Conservation (phyloP, 768 basidiomycete species). For the Boletus pseudo-olivaceus region DNA sequence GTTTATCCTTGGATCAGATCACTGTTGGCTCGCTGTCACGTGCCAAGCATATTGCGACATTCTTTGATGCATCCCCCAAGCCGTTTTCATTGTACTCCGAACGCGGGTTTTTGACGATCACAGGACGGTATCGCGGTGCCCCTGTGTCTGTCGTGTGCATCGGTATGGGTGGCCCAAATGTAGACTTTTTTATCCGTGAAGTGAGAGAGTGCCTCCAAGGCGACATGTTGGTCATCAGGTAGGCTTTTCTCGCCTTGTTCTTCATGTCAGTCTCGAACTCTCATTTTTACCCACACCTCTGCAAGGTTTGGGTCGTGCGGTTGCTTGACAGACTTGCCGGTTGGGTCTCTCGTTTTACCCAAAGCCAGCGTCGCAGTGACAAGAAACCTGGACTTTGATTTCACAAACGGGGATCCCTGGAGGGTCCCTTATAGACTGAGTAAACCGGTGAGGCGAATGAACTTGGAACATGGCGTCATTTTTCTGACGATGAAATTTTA, state of each 20-base stretch:
- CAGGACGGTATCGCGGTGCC: constrained; percentile 57
- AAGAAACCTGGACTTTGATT: constrained; percentile 78
- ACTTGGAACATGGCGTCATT: neutral
- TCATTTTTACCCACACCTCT: neutral
- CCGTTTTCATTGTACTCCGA: constrained; percentile 67
- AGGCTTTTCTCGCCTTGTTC: neutral
- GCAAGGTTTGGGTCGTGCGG: constrained; percentile 80
- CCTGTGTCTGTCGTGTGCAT: constrained; percentile 75
- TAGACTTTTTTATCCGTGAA: constrained; percentile 84
- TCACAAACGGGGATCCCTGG: constrained; percentile 41
- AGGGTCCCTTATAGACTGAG: constrained; percentile 60
- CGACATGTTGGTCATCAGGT: constrained; percentile 53
- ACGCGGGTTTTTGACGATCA: constrained; percentile 72
- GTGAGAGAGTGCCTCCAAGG: constrained; percentile 70
- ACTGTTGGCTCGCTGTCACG: constrained; percentile 75
- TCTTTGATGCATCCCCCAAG: constrained; percentile 55
- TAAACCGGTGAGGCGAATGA: constrained; percentile 47
- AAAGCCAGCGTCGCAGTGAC: constrained; percentile 62
- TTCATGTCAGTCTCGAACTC: neutral
- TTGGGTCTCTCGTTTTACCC: constrained; percentile 76
- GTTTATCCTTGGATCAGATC: constrained; percentile 40
- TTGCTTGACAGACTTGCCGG: constrained; percentile 59
- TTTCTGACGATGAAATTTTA: neutral
- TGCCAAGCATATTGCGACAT: constrained; percentile 54
- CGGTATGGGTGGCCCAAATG: constrained; percentile 81